phyloP scores from a whole-genome alignment of 176 grass and related monocot genomes.

The Canna indica region DNA sequence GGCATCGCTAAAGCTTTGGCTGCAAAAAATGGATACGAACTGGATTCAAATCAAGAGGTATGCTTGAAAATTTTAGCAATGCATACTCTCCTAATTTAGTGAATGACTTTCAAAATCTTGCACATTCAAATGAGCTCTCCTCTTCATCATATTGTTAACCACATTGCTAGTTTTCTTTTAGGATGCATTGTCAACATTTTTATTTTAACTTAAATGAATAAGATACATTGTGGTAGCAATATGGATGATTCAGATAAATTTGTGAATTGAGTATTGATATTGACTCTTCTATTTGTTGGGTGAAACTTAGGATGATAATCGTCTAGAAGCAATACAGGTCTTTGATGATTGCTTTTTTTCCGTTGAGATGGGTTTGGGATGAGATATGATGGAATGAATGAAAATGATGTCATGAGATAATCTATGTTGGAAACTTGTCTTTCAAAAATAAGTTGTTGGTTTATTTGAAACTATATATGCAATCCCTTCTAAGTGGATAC shows the following conservation, averaged over 20 bases:
- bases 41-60: slow-evolving; percentile 97
- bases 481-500: no score
- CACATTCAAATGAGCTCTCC: background rate
- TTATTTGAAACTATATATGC: no score
- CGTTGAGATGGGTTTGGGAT: background rate
- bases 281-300: background rate
- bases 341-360: no score
- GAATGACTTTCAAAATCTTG: background rate
- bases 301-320: background rate
- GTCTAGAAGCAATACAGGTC: background rate
- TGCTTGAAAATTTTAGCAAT: background rate
- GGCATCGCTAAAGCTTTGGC: slow-evolving; percentile 98
- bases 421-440: no score
- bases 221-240: background rate
- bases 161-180: background rate
- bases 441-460: no score
- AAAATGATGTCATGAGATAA: no score
- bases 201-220: background rate
- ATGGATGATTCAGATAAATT: background rate
- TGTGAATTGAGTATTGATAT: background rate
- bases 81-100: slow-evolving; percentile 4
- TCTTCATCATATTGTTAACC: background rate
- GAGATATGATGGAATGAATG: no score
- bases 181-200: background rate
- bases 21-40: slow-evolving; percentile 90